A percentile compares a stretch with the other conserved stretches of the same genome.
These are phyloP conservation scores for Kwoniella newhampshirensis DNA, from an alignment of 768 basidiomycete genomes.

Conservation along the genomic window DNA sequence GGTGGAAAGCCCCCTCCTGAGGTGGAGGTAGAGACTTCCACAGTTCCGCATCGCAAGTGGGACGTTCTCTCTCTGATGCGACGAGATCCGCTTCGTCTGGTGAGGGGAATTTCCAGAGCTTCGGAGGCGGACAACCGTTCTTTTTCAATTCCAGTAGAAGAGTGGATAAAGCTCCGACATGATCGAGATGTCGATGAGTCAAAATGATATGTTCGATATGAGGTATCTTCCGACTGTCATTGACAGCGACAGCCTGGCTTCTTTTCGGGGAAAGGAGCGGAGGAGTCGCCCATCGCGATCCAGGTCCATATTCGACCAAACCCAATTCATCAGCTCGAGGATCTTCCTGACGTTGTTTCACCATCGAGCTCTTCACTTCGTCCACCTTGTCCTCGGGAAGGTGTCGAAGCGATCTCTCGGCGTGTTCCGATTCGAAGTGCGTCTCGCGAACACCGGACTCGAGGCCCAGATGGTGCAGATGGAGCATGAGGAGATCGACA, in stretches of 20 bases:
- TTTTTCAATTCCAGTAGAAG: constrained; percentile 67
- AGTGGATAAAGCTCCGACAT: constrained; percentile 70
- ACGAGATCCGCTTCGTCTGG: constrained; percentile 35
- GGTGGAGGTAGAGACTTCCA: constrained; percentile 24
- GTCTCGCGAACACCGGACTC: constrained; percentile 40
- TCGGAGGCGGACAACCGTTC: constrained; percentile 58
- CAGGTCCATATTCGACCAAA: constrained; percentile 36
- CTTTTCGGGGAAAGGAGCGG: too few relatives aligned
- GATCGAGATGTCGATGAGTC: constrained; percentile 88
- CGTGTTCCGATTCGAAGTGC: constrained; percentile 34
- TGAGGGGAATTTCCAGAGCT: constrained; percentile 52
- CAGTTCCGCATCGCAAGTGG: constrained; percentile 37
- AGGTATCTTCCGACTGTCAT: constrained; percentile 46
- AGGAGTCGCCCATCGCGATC: constrained; percentile 21
- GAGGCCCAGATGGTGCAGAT: constrained; percentile 45
- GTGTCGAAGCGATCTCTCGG: constrained; percentile 18
- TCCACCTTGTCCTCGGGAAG: constrained; percentile 26
- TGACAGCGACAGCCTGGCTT: constrained; percentile 2
- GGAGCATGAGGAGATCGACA: constrained; percentile 38
- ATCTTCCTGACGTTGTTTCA: constrained; percentile 21
- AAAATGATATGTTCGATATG: constrained; percentile 85
- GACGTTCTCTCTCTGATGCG: constrained; percentile 26
- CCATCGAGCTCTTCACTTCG: constrained; percentile 23
- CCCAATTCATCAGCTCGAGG: constrained; percentile 17
- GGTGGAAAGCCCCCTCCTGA: constrained; percentile 35